Evolutionary conservation across 73 alveolate genomes (phyloP).

Genomic region (Paramecium tetraurelia): DNA sequence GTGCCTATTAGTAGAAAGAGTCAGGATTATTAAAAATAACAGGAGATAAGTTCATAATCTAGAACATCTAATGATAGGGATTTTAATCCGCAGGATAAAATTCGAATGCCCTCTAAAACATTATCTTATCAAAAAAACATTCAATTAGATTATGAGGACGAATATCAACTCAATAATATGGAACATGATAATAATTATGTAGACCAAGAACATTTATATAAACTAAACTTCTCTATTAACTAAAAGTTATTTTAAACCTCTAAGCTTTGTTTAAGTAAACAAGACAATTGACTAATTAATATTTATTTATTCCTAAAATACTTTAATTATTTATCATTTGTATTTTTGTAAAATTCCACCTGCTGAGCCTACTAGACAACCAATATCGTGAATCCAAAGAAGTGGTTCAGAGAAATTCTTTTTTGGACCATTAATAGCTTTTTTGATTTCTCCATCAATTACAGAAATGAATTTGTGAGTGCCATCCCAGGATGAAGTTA

Average conservation of each 20-base stretch:
- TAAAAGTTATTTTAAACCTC: conserved; percentile 15
- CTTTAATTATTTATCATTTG: not conserved
- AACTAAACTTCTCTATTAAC: not conserved
- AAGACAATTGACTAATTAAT: not conserved
- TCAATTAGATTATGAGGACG: not conserved
- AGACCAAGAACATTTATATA: conserved; percentile 1
- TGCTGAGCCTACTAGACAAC: not conserved
- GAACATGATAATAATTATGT: conserved; percentile 9
- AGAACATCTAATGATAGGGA: not conserved
- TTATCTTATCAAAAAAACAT: not conserved
- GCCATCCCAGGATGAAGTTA: conserved; percentile 33
- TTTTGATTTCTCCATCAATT: not conserved
- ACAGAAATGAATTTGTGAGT: not conserved
- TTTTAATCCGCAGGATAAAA: not conserved
- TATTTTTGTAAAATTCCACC: not conserved
- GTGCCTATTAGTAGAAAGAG: not conserved
- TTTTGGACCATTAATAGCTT: not conserved
- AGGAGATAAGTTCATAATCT: not conserved
- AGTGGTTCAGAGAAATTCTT: conserved; percentile 10
- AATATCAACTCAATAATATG: not conserved
- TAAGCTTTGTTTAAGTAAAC: not conserved
- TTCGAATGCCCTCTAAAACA: not conserved
- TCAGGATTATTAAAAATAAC: not conserved
- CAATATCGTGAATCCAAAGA: not conserved
- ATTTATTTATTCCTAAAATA: not conserved